Evolutionary conservation across 1,139 yeast species (phyloP), one percentile per base, ranked within the genome.

Genomic region (Meyerozyma carpophila): DNA sequence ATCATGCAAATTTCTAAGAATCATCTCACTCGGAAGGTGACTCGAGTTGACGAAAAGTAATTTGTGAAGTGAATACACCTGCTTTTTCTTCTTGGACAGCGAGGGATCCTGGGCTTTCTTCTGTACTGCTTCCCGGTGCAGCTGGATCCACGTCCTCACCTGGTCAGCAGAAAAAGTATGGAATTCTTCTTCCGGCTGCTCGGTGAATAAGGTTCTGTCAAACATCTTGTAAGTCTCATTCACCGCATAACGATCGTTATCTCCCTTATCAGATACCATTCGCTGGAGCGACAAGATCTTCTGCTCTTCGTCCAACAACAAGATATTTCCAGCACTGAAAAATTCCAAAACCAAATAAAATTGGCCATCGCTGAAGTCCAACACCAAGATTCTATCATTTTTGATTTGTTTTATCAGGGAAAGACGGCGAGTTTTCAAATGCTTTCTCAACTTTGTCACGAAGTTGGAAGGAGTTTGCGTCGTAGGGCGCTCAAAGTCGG

Each of bases 241-340:
- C 24, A 87, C 91, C 1, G 89, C 86, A 55, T 81, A 82, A 45
- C 72, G 65, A 46, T 72, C 79, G 48, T 76, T 75, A 42, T 79
- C 76, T 39, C 81, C 83, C 56, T 82, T 80, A 45, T 86, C 95
- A 38, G 79, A 78, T 2, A 89, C 96, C 32, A 84, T 70, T 62
- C 97, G 78, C 60, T 85, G 91, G 31, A 91, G 66, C 0, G 94
- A 73, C 55, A 90, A 55, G 41, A 90, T 90, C 56, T 77, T 82
- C 51, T 71, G 65, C 27, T 83, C 75, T 32, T 80, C 76, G 58
- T 91, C 95, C 50, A 91, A 70, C 21, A 93, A 69, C 27, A 93
- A 68, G 47, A 93, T 79, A 57, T 93, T 93, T 32, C 98, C 98
- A 2, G 96, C 96, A 58, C 96, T 88, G 67, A 90, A 91, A 55